Conservation (phyloP, 2,329 filamentous ascomycete species). For the Aspergillus brasiliensis region DNA sequence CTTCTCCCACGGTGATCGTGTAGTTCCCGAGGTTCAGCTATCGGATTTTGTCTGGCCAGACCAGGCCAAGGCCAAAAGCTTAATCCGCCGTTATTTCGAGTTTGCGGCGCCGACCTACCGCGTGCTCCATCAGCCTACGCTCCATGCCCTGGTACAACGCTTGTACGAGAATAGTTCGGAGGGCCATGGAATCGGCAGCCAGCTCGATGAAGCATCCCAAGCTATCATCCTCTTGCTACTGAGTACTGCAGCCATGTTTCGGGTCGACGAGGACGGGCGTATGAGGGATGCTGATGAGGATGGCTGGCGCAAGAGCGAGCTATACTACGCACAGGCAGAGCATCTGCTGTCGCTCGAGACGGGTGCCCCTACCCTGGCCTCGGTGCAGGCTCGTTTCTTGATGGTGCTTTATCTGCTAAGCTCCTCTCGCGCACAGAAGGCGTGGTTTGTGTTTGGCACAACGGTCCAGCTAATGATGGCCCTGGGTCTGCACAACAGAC, state of each 20-base stretch:
- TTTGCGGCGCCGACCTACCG: constrained; percentile 28
- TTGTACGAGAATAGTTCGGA: constrained; percentile 11
- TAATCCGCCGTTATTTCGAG: constrained; percentile 28
- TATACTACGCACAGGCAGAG: constrained; percentile 24
- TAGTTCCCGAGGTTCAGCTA: constrained; percentile 11
- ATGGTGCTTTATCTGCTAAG: constrained; percentile 39
- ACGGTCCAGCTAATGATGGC: constrained; percentile 40
- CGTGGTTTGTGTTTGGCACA: constrained; percentile 43
- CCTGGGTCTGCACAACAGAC: constrained; percentile 38
- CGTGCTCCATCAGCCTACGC: constrained; percentile 25
- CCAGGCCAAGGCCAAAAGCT: constrained; percentile 8
- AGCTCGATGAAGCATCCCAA: constrained; percentile 8
- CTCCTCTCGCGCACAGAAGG: constrained; percentile 39
- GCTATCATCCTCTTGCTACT: constrained; percentile 24
- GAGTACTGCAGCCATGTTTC: constrained; percentile 23
- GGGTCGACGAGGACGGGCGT: constrained; percentile 12
- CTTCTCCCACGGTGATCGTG: constrained; percentile 25
- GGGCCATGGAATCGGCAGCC: background rate
- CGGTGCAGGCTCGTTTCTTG: constrained; percentile 26
- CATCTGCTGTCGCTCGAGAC: constrained; percentile 20
- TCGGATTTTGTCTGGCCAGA: constrained; percentile 23
- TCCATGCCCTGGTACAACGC: constrained; percentile 16
- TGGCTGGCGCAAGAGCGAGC: constrained; percentile 23
- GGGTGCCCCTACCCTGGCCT: constrained; percentile 22
- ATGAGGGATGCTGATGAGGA: constrained; percentile 16